Conservation (phyloP, 2,329 filamentous ascomycete genomes). For the Alternaria arborescens region DNA sequence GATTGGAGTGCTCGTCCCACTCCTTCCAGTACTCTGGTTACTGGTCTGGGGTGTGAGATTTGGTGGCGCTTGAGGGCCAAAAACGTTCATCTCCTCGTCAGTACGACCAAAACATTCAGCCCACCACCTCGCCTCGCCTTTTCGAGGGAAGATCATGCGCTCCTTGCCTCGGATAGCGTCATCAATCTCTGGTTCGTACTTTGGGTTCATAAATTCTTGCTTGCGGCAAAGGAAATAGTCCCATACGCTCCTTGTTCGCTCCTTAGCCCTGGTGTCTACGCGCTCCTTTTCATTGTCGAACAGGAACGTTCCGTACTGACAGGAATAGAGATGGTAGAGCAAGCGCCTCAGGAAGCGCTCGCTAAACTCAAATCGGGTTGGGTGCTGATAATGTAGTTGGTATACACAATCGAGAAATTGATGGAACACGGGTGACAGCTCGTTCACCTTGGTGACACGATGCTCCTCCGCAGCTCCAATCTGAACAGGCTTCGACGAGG, state of each 20-base stretch:
- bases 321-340: slow-evolving; percentile 93
- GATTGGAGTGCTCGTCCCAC: slow-evolving; percentile 39
- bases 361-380: slow-evolving; percentile 93
- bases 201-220: slow-evolving; percentile 81
- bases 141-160: slow-evolving; percentile 80
- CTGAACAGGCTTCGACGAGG: slow-evolving; percentile 44
- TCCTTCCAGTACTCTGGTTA: slow-evolving; percentile 33
- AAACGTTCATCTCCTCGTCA: slow-evolving; percentile 90
- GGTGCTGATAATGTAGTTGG: slow-evolving; percentile 85
- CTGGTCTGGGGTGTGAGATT: slow-evolving; percentile 41
- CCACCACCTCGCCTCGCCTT: slow-evolving; percentile 92
- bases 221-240: slow-evolving; percentile 88
- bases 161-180: slow-evolving; percentile 83
- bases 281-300: slow-evolving; percentile 95
- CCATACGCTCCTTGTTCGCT: slow-evolving; percentile 89
- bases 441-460: slow-evolving; percentile 81
- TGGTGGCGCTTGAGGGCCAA: slow-evolving; percentile 37
- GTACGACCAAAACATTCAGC: slow-evolving; percentile 83
- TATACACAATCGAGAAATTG: slow-evolving; percentile 96
- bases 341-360: slow-evolving; percentile 89
- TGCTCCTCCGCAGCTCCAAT: slow-evolving; percentile 61
- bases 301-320: slow-evolving; percentile 95
- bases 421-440: slow-evolving; percentile 95
- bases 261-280: slow-evolving; percentile 70
- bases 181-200: slow-evolving; percentile 78